Conservation (phyloP, 768 basidiomycete genomes). For the Suillus paluster region DNA sequence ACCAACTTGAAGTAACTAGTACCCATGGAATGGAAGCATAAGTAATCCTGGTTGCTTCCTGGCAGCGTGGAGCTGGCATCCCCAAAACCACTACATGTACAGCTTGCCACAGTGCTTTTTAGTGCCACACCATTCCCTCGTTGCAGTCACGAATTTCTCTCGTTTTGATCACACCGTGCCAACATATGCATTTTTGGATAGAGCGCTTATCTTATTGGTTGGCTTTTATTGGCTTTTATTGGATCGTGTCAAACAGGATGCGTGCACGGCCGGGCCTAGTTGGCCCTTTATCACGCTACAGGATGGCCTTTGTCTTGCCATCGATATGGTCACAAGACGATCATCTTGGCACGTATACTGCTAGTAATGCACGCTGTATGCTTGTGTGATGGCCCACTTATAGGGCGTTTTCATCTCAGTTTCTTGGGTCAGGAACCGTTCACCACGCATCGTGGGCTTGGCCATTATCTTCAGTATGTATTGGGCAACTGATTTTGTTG, state of each 20-base stretch:
- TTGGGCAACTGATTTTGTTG: background rate
- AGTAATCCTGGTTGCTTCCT: background rate
- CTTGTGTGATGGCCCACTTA: background rate
- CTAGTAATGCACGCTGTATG: background rate
- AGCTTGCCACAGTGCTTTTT: too few relatives aligned
- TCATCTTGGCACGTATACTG: background rate
- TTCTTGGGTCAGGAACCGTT: background rate
- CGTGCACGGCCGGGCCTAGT: background rate
- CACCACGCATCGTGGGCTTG: constrained; percentile 15
- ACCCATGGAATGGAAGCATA: background rate
- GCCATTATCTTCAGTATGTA: constrained; percentile 9
- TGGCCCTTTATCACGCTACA: too few relatives aligned
- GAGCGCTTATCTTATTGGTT: constrained; percentile 8
- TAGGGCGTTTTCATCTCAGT: background rate
- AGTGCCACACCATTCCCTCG: background rate
- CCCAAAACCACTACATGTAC: background rate
- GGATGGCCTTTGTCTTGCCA: background rate
- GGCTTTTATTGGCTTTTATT: too few relatives aligned
- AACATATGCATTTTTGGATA: constrained; percentile 2
- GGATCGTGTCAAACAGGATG: background rate
- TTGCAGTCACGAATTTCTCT: constrained; percentile 13
- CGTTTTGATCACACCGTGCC: constrained; percentile 18
- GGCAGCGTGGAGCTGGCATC: background rate
- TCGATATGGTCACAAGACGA: background rate
- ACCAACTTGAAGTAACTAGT: background rate